A percentile compares a stretch with the other conserved stretches of the same genome.
These are phyloP conservation scores for Bipolaris gigantea DNA, from an alignment of 2,329 filamentous ascomycete genomes.

Conservation along the genomic window DNA sequence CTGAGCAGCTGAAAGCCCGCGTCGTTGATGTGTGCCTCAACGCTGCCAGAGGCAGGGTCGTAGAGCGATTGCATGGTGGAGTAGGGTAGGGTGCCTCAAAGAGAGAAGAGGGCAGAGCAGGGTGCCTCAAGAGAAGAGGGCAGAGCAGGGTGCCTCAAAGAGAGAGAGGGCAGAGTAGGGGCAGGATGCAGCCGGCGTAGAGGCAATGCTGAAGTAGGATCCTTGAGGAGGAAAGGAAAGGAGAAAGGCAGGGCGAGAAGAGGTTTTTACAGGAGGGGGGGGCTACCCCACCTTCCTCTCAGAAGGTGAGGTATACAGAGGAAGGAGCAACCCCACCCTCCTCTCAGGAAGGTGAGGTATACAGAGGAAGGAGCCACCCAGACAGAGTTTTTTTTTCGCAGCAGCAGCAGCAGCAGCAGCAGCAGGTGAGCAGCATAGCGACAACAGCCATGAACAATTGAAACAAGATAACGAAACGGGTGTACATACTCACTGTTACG, in stretches of 20 bases:
- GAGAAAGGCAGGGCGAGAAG: not conserved
- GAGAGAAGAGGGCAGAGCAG: too few species aligned
- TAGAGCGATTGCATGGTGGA: not conserved
- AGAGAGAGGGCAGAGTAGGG: not conserved
- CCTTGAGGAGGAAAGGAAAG: not conserved
- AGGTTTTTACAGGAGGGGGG: not conserved
- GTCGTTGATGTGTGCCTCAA: not conserved
- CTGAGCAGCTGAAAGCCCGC: not conserved
- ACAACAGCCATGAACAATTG: too few species aligned
- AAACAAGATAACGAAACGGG: too few species aligned
- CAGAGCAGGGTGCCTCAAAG: too few species aligned
- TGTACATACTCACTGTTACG: slow-evolving; percentile 74
- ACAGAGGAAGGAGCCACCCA: too few species aligned
- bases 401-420: not conserved
- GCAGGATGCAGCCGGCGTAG: not conserved
- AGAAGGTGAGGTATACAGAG: too few species aligned
- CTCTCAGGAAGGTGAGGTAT: too few species aligned
- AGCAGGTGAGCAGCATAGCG: not conserved
- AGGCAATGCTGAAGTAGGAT: not conserved
- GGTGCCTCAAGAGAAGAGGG: too few species aligned
- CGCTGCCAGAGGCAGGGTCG: not conserved
- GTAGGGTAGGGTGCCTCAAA: too few species aligned
- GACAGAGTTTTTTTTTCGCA: too few species aligned
- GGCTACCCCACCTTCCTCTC: too few species aligned
- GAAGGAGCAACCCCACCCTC: too few species aligned